These are phyloP conservation scores for Novymonas esmeraldas DNA, from an alignment of 208 protist species.

Conservation along the genomic window DNA sequence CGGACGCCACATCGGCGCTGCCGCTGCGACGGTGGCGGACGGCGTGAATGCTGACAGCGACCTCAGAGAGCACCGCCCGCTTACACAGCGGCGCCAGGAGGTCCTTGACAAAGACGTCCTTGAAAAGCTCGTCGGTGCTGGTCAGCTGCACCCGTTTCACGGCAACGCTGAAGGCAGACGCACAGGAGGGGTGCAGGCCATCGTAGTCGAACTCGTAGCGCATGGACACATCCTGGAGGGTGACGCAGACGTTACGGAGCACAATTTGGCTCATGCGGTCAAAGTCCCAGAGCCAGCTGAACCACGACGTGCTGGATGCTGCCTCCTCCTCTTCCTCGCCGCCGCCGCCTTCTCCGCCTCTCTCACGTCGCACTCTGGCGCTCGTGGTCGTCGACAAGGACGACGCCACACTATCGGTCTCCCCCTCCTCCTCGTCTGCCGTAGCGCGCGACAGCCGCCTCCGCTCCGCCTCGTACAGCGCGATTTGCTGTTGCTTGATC, in stretches of 20 bases:
- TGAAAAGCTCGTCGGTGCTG: slow-evolving; percentile 54
- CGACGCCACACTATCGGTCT: too few relatives aligned
- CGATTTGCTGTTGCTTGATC: slow-evolving; percentile 68
- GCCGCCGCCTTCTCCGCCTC: background rate
- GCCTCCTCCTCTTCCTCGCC: background rate
- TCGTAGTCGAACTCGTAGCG: slow-evolving; percentile 73
- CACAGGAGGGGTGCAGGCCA: slow-evolving; percentile 55
- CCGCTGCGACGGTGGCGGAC: background rate
- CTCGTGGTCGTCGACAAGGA: background rate
- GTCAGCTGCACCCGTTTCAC: slow-evolving; percentile 46
- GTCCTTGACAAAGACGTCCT: slow-evolving; percentile 44
- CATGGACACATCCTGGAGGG: slow-evolving; percentile 48
- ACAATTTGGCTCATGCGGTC: slow-evolving; percentile 59
- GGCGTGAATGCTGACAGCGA: slow-evolving; percentile 20
- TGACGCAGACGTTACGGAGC: slow-evolving; percentile 53
- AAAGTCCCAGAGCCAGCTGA: slow-evolving; percentile 38
- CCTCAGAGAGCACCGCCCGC: slow-evolving; percentile 10
- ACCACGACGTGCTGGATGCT: slow-evolving; percentile 13
- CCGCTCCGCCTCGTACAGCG: slow-evolving; percentile 51
- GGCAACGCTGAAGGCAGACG: slow-evolving; percentile 43
- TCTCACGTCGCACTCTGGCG: background rate
- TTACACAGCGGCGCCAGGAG: slow-evolving; percentile 22
- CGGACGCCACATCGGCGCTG: background rate
- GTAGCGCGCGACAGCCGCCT: slow-evolving; percentile 10
- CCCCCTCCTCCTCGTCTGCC: background rate